A percentile compares a stretch with the other conserved stretches of the same genome.
These are phyloP conservation scores for Lophiostoma macrostomum DNA, from an alignment of 495 filamentous ascomycete species.

Conservation along the genomic window DNA sequence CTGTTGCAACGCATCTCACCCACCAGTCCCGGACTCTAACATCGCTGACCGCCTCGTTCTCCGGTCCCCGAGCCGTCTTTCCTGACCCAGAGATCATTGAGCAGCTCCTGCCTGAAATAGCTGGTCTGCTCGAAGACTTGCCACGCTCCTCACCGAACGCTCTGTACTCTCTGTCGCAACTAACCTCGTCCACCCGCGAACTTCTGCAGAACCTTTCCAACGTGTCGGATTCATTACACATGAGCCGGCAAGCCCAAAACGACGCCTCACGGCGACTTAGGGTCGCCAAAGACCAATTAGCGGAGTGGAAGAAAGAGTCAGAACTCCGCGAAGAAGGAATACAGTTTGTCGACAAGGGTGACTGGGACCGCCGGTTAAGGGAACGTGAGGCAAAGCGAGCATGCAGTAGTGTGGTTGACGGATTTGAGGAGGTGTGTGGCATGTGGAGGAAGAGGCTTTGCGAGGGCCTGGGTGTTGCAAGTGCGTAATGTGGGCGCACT, in stretches of 20 bases:
- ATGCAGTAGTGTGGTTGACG: conserved; percentile 81
- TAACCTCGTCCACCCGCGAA: conserved; percentile 72
- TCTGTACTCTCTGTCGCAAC: conserved; percentile 69
- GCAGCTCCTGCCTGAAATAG: conserved; percentile 54
- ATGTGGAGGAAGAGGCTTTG: conserved; percentile 57
- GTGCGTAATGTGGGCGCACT: conserved; percentile 12
- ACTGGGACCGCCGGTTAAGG: conserved; percentile 72
- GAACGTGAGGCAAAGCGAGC: conserved; percentile 73
- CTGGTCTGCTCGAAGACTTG: conserved; percentile 47
- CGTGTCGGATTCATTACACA: conserved; percentile 89
- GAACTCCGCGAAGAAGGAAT: conserved; percentile 77
- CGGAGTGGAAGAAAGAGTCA: conserved; percentile 76
- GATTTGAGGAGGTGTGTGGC: conserved; percentile 83
- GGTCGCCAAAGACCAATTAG: conserved; percentile 73
- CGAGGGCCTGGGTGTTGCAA: conserved; percentile 31
- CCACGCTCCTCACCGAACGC: conserved; percentile 63
- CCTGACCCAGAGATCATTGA: conserved; percentile 40
- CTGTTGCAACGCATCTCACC: conserved; percentile 76
- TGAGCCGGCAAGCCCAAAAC: conserved; percentile 82
- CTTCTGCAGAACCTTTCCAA: conserved; percentile 76
- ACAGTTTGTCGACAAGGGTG: conserved; percentile 71
- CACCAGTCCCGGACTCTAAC: conserved; percentile 81
- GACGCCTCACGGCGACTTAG: conserved; percentile 72
- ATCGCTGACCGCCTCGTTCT: conserved; percentile 69
- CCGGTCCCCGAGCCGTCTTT: conserved; percentile 56